phyloP scores from a whole-genome alignment of 1,284 basidiomycete species.

The Rhodotorula sp. region DNA sequence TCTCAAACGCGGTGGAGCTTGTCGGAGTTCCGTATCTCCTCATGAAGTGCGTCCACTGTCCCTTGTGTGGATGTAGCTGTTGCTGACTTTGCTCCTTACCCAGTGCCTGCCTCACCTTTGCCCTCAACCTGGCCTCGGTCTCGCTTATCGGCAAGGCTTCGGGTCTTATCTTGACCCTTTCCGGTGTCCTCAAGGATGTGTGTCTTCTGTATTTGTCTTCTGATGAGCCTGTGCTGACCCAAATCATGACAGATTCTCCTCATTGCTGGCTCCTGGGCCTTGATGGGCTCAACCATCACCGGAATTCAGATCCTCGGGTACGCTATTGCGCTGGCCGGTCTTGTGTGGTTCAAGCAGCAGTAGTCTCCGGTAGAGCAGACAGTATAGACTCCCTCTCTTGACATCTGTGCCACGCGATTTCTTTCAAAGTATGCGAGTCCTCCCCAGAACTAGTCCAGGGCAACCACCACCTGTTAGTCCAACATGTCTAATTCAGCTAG shows the following conservation, averaged over 20 bases:
- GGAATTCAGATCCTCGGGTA: conserved; percentile 79
- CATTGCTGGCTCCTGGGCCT: conserved; percentile 79
- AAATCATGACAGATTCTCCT: conserved; percentile 79
- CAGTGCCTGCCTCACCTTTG: conserved; percentile 85
- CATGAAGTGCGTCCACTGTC: conserved; percentile 31
- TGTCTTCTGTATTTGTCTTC: neutral
- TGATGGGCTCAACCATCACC: conserved; percentile 76
- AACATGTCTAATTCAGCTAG: too few relatives aligned
- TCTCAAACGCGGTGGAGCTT: conserved; percentile 28
- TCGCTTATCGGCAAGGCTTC: conserved; percentile 87
- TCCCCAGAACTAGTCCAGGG: too few relatives aligned
- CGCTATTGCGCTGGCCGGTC: conserved; percentile 21
- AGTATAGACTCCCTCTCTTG: too few relatives aligned
- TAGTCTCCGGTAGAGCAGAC: neutral
- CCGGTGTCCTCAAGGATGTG: conserved; percentile 68
- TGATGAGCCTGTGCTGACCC: conserved; percentile 20
- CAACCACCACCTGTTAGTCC: too few relatives aligned
- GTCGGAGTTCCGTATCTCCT: conserved; percentile 37
- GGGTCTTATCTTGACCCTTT: conserved; percentile 85
- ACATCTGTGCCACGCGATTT: too few relatives aligned
- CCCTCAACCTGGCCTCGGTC: conserved; percentile 88
- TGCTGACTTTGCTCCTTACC: conserved; percentile 51
- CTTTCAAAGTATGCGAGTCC: too few relatives aligned
- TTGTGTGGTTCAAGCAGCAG: conserved; percentile 34
- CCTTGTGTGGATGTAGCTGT: neutral